phyloP scores from a whole-genome alignment of 768 basidiomycete genomes.

The Termitomyces sp. region DNA sequence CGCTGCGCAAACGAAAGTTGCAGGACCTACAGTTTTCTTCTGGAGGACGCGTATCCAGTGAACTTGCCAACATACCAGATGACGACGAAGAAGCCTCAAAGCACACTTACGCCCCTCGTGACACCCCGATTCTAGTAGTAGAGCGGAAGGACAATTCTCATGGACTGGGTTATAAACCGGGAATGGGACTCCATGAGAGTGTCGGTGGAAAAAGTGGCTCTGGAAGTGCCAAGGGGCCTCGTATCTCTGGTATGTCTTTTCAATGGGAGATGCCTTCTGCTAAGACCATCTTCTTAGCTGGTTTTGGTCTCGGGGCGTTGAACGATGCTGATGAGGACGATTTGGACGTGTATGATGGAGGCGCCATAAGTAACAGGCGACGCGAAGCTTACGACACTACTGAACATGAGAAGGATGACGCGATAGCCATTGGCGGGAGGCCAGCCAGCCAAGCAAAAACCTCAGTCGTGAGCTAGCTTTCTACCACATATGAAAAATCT shows the following conservation, averaged over 20 bases:
- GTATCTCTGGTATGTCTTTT: conserved; percentile 42
- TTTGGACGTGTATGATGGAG: conserved; percentile 71
- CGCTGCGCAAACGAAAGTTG: conserved; percentile 63
- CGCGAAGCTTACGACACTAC: conserved; percentile 61
- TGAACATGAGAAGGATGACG: conserved; percentile 62
- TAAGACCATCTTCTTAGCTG: conserved; percentile 39
- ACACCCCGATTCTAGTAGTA: conserved; percentile 58
- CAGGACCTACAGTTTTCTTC: conserved; percentile 53
- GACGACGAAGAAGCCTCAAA: conserved; percentile 80
- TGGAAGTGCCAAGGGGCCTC: conserved; percentile 37
- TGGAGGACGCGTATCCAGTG: conserved; percentile 22
- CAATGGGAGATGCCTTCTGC: not conserved
- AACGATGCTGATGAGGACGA: conserved; percentile 97
- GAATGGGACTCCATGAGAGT: conserved; percentile 54
- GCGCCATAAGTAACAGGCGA: conserved; percentile 28
- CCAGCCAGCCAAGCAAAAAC: conserved; percentile 15
- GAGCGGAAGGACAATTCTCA: conserved; percentile 69
- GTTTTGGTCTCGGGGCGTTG: conserved; percentile 83
- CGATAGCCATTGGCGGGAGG: conserved; percentile 34
- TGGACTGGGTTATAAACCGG: conserved; percentile 79
- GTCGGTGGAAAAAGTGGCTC: conserved; percentile 32
- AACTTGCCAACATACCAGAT: conserved; percentile 36
- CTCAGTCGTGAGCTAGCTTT: conserved; percentile 21
- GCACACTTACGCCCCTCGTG: conserved; percentile 81
- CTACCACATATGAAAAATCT: not conserved